phyloP scores from a whole-genome alignment of 495 filamentous ascomycete species.

The Tuber melanosporum region DNA sequence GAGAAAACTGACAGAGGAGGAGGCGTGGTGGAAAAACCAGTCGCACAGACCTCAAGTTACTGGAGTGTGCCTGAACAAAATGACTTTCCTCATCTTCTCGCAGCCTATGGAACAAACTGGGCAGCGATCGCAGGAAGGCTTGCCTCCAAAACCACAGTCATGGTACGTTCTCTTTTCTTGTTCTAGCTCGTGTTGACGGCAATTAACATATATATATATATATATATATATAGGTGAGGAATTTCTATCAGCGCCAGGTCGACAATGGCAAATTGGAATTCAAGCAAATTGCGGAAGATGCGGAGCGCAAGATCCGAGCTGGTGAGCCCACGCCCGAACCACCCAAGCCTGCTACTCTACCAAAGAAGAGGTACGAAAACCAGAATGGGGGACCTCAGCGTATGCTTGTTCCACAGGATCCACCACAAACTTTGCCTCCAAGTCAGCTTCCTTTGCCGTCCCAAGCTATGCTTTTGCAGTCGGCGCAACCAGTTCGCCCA shows the following conservation, averaged over 20 bases:
- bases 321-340: conserved; percentile 34
- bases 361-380: conserved; percentile 40
- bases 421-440: neutral
- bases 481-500: neutral
- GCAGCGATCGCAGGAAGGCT: conserved; percentile 73
- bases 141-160: conserved; percentile 86
- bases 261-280: conserved; percentile 66
- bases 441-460: neutral
- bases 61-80: conserved; percentile 90
- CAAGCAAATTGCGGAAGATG: conserved; percentile 59
- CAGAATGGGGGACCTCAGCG: conserved; percentile 12
- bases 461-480: conserved; percentile 1
- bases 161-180: conserved; percentile 56
- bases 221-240: conserved; percentile 63
- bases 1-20: conserved; percentile 21
- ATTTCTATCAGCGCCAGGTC: conserved; percentile 74
- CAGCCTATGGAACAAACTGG: conserved; percentile 85
- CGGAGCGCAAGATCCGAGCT: conserved; percentile 57
- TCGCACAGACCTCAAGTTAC: conserved; percentile 69
- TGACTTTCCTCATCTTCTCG: conserved; percentile 72
- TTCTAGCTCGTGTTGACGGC: conserved; percentile 38
- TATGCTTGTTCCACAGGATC: conserved; percentile 19
- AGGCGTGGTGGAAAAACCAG: conserved; percentile 19
- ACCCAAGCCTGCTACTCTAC: conserved; percentile 37
- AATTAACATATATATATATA: conserved; percentile 38